Conservation (phyloP, 148 eudicot species). For the Rhododendron mucronatum region DNA sequence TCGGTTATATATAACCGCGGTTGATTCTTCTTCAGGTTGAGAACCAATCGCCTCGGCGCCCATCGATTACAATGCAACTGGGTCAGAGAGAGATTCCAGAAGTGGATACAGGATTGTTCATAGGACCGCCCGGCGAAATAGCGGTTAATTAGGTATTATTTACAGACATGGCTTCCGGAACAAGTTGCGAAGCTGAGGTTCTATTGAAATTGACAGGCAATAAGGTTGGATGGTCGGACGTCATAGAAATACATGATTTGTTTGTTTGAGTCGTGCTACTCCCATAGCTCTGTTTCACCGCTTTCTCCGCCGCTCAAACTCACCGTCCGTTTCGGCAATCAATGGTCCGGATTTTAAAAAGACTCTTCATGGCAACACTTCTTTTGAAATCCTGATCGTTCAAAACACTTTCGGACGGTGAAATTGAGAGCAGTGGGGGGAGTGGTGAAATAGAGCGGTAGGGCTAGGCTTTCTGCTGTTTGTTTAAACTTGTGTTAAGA, state of each 20-base stretch:
- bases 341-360: too few relatives aligned
- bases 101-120: conserved; percentile 48
- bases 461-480: background rate
- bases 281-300: too few relatives aligned
- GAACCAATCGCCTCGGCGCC: background rate
- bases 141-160: background rate
- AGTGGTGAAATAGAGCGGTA: too few relatives aligned
- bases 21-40: background rate
- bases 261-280: background rate
- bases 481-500: background rate
- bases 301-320: too few relatives aligned
- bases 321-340: too few relatives aligned
- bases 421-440: too few relatives aligned
- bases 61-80: background rate
- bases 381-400: too few relatives aligned
- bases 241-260: background rate
- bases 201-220: background rate
- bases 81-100: conserved; percentile 16
- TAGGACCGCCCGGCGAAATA: conserved; percentile 42
- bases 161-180: background rate
- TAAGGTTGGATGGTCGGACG: background rate
- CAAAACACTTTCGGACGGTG: too few relatives aligned
- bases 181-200: background rate
- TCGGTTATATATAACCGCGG: too few relatives aligned
- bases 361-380: too few relatives aligned